Evolutionary conservation across 345 rosid genomes (phyloP), one percentile per base, ranked within the genome.

Genomic region (Brassica incana): DNA sequence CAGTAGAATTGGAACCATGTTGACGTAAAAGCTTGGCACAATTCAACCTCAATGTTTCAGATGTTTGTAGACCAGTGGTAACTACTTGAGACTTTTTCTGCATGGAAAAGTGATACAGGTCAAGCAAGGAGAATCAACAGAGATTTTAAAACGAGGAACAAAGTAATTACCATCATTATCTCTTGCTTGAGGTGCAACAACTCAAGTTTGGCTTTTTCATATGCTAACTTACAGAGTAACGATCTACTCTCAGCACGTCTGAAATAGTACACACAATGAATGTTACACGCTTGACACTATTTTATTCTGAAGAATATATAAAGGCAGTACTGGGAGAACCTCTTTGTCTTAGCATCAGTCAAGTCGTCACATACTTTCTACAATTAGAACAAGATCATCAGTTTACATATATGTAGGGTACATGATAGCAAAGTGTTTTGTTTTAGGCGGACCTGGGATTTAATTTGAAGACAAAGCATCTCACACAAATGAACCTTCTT

Each of bases 191-290:
- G 74, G 77, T 73, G 77, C 80, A 85, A 77, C 83, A 95, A 79
- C 82, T 85, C 90, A 85, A 86, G 76, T 78, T 81, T 88, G 73
- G 88, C 92, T 86, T 88, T 93, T 82, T 84, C 91, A 89, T 84
- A 83, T 25, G 86, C 84, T 69, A 90, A 71, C 83, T 90, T 87
- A 78, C 71, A 82, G 65, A 93, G 88, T 83, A 85, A 77, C 65
- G 73, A 69, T 79, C 81, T 86, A 80, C 79, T 81, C 78, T 88
- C 97, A 75, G 85, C 84, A 67, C 76, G 80, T 77, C 99, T 93
- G 94, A 83, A 83, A 81, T 58, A 61, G 32, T 74, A 84, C 23
- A 38, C 71, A 78, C 16, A 70, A 74, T 68, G n/a, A 73, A 77
- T 72, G 75, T 73, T 69, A 85, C 52, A 29, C 36, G 62, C 43